Conservation (phyloP, 371 early-diverging fungal species). For the Mortierella sp. region DNA sequence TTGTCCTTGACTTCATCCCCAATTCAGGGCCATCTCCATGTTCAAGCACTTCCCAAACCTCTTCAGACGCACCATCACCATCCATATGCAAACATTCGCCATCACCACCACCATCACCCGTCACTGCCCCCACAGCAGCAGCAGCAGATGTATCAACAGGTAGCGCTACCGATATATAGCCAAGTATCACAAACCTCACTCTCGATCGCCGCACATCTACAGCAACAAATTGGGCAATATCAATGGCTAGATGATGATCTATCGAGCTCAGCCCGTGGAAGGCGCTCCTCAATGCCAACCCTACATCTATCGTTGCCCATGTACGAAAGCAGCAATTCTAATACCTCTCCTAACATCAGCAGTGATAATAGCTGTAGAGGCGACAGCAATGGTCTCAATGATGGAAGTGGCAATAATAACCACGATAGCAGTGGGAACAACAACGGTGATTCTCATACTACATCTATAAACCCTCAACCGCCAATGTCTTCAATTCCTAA, state of each 20-base stretch:
- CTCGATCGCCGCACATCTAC: background rate
- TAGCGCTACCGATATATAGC: background rate
- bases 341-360: background rate
- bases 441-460: background rate
- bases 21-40: background rate
- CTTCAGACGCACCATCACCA: background rate
- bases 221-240: conserved; percentile 9
- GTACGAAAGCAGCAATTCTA: background rate
- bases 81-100: background rate
- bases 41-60: background rate
- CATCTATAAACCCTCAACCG: background rate
- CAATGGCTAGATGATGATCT: conserved; percentile 9
- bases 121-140: background rate
- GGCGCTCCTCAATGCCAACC: conserved; percentile 18
- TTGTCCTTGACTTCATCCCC: conserved; percentile 11
- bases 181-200: background rate
- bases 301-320: conserved; percentile 5
- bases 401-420: background rate
- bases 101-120: background rate
- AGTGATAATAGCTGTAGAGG: background rate
- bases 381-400: background rate
- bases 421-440: background rate
- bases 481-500: background rate
- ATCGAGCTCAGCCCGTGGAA: background rate
- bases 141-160: background rate